Evolutionary conservation across 129 eudicot genomes (phyloP), one percentile per base, ranked within the genome.

Genomic region (Sambucus nigra): DNA sequence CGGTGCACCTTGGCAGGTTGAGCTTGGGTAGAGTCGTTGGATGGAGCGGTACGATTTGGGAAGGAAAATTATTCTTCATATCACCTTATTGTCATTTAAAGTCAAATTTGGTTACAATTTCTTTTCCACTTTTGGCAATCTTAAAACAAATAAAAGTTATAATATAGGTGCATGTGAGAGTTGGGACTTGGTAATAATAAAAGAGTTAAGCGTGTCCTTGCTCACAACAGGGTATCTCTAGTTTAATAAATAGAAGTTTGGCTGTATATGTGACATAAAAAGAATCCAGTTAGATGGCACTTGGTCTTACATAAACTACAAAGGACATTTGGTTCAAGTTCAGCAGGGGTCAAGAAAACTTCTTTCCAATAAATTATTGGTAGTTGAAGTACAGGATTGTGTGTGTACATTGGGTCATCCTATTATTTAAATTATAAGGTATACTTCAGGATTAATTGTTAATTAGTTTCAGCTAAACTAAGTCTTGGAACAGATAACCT

Each of bases 401-500:
- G 39, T 55, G 52, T 71, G 57, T 59, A 46, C 68, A 65, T 54
- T 79, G 53, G 75, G 72, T 69, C 78, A 76, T 65, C 70, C 45
- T 50, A 17, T 53, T 18, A 13, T 46, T 19, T 25, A 24, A 21
- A 42, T 14, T 39, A 25, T 52, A 24, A 40, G 32, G 29, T 71
- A 61, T 55, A 51, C 79, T 47, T 13, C 26, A 53, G 38, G 19
- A 57, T 13, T 35, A 15, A 12, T 35, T 19, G 24, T 61, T n/a
- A 66, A 12, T 28, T 25, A 32, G 7, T 25, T 50, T 29, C 25
- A 51, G 33, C 51, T 55, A 55, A 39, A 59, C 74, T 45, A 41
- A 47, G 75, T 68, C 73, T 55, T 57, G 60, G 68, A 59, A 58
- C 67, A 64, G 78, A 77, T 70, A 60, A 70, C 81, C 81, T 76